These are phyloP conservation scores for Fistulifera solaris DNA, from an alignment of 108 stramenopile genomes.

Conservation along the genomic window DNA sequence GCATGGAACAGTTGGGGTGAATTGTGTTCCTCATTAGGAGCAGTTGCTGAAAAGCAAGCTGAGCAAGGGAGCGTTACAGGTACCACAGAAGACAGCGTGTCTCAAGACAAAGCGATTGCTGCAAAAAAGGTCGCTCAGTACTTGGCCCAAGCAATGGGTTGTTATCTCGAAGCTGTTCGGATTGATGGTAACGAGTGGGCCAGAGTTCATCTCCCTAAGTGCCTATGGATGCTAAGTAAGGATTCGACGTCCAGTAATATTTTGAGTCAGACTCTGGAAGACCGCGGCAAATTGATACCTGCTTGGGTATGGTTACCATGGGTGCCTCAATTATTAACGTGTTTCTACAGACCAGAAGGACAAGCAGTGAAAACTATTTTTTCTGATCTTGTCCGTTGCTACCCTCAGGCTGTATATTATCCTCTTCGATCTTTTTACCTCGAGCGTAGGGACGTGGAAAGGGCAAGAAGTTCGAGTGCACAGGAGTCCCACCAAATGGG, in stretches of 20 bases:
- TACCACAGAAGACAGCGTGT: constrained; percentile 9
- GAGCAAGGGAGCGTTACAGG: constrained; percentile 15
- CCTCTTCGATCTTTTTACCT: constrained; percentile 75
- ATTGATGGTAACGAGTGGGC: constrained; percentile 66
- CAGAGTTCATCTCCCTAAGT: constrained; percentile 77
- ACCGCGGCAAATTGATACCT: constrained; percentile 54
- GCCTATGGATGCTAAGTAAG: constrained; percentile 79
- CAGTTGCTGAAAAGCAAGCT: constrained; percentile 30
- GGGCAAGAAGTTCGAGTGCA: constrained; percentile 29
- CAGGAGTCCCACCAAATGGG: constrained; percentile 33
- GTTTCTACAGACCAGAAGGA: constrained; percentile 72
- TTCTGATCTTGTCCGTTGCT: constrained; percentile 45
- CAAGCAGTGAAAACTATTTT: constrained; percentile 51
- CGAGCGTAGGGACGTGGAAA: constrained; percentile 76
- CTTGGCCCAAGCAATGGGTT: constrained; percentile 88
- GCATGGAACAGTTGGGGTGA: constrained; percentile 91
- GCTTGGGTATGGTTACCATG: constrained; percentile 93
- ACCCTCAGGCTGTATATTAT: constrained; percentile 83
- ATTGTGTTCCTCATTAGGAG: constrained; percentile 67
- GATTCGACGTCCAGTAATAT: constrained; percentile 68
- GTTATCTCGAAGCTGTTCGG: constrained; percentile 82
- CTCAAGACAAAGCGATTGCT: constrained; percentile 21
- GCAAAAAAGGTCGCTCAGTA: constrained; percentile 73
- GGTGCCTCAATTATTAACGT: constrained; percentile 82
- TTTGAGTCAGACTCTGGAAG: constrained; percentile 70